Evolutionary conservation across 495 filamentous ascomycete genomes (phyloP).

Genomic region (Talaromyces trachyspermus): DNA sequence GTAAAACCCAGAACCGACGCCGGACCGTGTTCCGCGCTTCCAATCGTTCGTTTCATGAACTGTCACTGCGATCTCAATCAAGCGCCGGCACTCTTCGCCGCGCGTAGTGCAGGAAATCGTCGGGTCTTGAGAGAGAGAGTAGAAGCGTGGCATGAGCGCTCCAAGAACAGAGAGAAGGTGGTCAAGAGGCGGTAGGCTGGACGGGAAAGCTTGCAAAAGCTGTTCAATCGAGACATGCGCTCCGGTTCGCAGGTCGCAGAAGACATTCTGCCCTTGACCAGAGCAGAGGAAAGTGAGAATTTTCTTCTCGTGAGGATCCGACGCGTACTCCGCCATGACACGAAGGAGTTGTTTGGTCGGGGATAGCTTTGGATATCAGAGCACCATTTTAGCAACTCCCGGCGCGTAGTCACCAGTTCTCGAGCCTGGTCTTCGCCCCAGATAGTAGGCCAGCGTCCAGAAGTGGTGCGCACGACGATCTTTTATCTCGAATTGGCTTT

Average conservation of each 20-base stretch:
- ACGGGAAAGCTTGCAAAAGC: constrained; percentile 86
- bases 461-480: constrained; percentile 65
- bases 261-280: constrained; percentile 85
- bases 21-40: constrained; percentile 58
- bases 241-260: constrained; percentile 91
- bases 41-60: constrained; percentile 83
- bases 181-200: constrained; percentile 76
- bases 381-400: constrained; percentile 92
- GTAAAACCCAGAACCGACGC: constrained; percentile 79
- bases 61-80: constrained; percentile 91
- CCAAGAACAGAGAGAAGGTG: constrained; percentile 72
- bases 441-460: constrained; percentile 91
- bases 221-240: constrained; percentile 78
- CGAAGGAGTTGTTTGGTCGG: constrained; percentile 86
- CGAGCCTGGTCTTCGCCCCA: constrained; percentile 90
- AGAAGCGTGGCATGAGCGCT: constrained; percentile 93
- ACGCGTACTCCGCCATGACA: constrained; percentile 76
- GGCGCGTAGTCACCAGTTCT: constrained; percentile 75
- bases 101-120: constrained; percentile 66
- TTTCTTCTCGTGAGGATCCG: constrained; percentile 74
- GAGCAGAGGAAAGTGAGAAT: constrained; percentile 78
- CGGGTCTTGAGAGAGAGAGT: constrained; percentile 94
- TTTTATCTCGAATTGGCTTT: constrained; percentile 72
- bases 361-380: constrained; percentile 87
- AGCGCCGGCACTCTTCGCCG: constrained; percentile 63